Percentiles rank a stretch among this genome's conserved stretches.
phyloP scores from a whole-genome alignment of 352 stramenopile species.

The Phytophthora lateralis region DNA sequence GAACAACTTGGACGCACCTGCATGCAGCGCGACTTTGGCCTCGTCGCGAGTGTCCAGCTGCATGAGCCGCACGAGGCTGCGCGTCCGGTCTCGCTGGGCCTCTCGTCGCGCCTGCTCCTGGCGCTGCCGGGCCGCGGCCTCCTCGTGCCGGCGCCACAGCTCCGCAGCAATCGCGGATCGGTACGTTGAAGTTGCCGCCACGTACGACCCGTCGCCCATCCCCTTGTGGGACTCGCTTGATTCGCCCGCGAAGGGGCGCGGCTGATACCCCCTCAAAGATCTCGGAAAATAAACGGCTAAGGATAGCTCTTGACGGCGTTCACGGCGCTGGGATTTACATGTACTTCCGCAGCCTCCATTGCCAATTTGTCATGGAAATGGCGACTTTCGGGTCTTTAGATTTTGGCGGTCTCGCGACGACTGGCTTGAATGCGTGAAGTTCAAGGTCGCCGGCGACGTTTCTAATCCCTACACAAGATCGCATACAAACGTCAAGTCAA shows the following conservation, averaged over 20 bases:
- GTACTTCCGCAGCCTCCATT: too few relatives aligned
- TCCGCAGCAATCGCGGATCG: slow-evolving; percentile 37
- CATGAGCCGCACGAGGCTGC: slow-evolving; percentile 56
- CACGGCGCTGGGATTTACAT: too few relatives aligned
- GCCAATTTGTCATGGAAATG: too few relatives aligned
- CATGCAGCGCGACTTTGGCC: slow-evolving; percentile 34
- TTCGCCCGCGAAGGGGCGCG: slow-evolving; percentile 11
- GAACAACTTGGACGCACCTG: slow-evolving; percentile 26
- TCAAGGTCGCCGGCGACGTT: slow-evolving; percentile 27
- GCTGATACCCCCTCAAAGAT: slow-evolving; percentile 14
- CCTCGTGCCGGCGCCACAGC: slow-evolving; percentile 32
- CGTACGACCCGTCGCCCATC: slow-evolving; percentile 18
- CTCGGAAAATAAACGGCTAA: slow-evolving; percentile 19
- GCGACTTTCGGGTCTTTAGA: neutral
- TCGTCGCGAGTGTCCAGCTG: slow-evolving; percentile 53
- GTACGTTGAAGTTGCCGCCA: slow-evolving; percentile 25
- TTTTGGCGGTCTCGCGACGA: slow-evolving; percentile 11
- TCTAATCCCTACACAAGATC: slow-evolving; percentile 21
- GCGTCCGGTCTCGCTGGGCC: slow-evolving; percentile 43
- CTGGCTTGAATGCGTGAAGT: slow-evolving; percentile 31
- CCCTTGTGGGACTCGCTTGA: neutral
- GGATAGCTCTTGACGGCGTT: slow-evolving; percentile 1
- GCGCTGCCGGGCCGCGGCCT: slow-evolving; percentile 5
- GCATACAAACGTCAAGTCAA: slow-evolving; percentile 25
- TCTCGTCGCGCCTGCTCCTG: slow-evolving; percentile 29